phyloP scores from a whole-genome alignment of 2,329 filamentous ascomycete species.

The Chaetothyriales sp. region DNA sequence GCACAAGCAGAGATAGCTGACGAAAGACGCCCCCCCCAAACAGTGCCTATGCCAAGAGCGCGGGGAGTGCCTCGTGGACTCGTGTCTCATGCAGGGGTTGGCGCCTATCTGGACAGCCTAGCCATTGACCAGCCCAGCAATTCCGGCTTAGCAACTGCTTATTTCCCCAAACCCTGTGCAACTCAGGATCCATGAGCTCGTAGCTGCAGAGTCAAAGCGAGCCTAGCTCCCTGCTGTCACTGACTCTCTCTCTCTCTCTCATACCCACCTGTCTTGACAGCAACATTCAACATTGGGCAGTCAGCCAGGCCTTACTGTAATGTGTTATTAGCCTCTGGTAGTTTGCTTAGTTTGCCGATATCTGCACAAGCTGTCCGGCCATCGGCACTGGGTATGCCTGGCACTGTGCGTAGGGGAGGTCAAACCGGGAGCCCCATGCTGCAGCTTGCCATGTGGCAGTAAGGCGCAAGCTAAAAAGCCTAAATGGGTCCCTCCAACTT shows the following conservation, averaged over 20 bases:
- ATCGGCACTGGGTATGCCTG: not conserved
- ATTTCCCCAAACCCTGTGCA: too few relatives aligned
- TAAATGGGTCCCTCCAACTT: not conserved
- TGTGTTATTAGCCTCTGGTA: too few relatives aligned
- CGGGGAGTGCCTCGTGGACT: not conserved
- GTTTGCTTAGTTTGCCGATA: not conserved
- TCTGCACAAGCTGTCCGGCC: not conserved
- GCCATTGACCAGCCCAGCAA: not conserved
- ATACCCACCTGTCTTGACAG: too few relatives aligned
- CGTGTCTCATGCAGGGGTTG: not conserved
- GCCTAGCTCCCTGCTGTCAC: too few relatives aligned
- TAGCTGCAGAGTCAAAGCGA: too few relatives aligned
- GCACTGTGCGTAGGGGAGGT: not conserved
- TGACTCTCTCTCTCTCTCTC: too few relatives aligned
- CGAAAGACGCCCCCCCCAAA: not conserved
- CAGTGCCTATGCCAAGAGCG: not conserved
- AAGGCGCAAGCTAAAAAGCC: not conserved
- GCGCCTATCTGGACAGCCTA: not conserved
- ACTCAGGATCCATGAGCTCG: too few relatives aligned
- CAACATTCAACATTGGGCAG: too few relatives aligned
- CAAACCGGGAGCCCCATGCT: not conserved
- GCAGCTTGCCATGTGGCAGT: not conserved
- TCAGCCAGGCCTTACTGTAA: too few relatives aligned
- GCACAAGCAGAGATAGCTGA: not conserved
- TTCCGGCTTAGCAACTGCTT: too few relatives aligned